phyloP scores from a whole-genome alignment of 192 early-diverging fungal species.

The Umbelopsis sp. region DNA sequence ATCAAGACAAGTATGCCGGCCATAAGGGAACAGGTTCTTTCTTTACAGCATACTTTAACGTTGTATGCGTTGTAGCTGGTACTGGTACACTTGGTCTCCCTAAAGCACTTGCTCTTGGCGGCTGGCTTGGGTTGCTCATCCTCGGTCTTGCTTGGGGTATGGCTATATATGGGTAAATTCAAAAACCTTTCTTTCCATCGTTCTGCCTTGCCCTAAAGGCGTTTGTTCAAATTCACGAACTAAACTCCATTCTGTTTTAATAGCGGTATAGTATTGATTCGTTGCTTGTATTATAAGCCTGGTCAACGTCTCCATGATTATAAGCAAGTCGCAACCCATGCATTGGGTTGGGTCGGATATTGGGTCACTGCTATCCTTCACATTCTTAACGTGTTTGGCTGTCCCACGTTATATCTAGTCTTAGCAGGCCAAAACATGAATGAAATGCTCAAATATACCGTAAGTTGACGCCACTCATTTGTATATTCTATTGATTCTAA shows the following conservation, averaged over 20 bases:
- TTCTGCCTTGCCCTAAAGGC: background rate
- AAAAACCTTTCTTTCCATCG: background rate
- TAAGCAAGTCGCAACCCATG: slow-evolving; percentile 70
- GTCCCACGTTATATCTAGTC: slow-evolving; percentile 70
- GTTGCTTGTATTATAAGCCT: slow-evolving; percentile 75
- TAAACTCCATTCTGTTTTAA: background rate
- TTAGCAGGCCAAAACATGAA: slow-evolving; percentile 73
- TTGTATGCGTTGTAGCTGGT: slow-evolving; percentile 62
- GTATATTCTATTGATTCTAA: background rate
- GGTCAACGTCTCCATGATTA: slow-evolving; percentile 51
- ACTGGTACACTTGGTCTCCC: slow-evolving; percentile 87
- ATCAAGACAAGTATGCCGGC: slow-evolving; percentile 15
- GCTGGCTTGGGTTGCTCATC: slow-evolving; percentile 77
- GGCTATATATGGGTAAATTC: slow-evolving; percentile 53
- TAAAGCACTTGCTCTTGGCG: slow-evolving; percentile 70
- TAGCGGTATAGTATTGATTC: slow-evolving; percentile 72
- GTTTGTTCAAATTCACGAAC: background rate
- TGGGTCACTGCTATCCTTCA: slow-evolving; percentile 61
- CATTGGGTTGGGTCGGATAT: slow-evolving; percentile 71
- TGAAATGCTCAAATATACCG: slow-evolving; percentile 49
- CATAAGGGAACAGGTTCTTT: slow-evolving; percentile 24
- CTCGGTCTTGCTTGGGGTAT: slow-evolving; percentile 68
- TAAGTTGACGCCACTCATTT: slow-evolving; percentile 7
- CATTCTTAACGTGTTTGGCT: slow-evolving; percentile 68
- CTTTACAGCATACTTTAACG: slow-evolving; percentile 32